Evolutionary conservation across 2,329 filamentous ascomycete genomes (phyloP).

Genomic region (Diaporthe ampelina): DNA sequence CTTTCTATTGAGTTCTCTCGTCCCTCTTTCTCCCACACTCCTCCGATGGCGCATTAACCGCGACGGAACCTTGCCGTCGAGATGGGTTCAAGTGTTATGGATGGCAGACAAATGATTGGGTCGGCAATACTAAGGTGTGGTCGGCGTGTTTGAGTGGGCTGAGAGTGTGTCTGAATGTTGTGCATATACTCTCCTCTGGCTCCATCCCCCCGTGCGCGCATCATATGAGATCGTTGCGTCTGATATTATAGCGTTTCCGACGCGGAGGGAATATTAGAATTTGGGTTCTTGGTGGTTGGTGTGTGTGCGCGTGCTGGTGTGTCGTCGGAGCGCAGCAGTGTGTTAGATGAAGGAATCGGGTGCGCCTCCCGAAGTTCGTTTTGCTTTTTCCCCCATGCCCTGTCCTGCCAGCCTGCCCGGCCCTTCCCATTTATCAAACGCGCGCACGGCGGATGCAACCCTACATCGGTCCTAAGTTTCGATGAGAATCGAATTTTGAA

Average conservation of each 20-base stretch:
- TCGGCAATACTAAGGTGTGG: not conserved
- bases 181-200: slow-evolving; percentile 3
- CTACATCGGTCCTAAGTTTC: not conserved
- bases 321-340: not conserved
- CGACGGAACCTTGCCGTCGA: slow-evolving; percentile 27
- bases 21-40: not conserved
- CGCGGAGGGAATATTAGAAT: not conserved
- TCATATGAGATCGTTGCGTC: slow-evolving; percentile 24
- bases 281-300: not conserved
- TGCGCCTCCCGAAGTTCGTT: not conserved
- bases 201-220: not conserved
- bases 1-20: not conserved
- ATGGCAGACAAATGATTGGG: not conserved
- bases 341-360: not conserved
- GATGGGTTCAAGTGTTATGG: not conserved
- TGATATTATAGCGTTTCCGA: slow-evolving; percentile 27
- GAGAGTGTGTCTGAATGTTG: not conserved
- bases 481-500: not conserved
- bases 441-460: slow-evolving; percentile 8
- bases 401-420: not conserved
- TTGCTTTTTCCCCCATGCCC: not conserved
- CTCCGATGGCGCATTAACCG: slow-evolving; percentile 12
- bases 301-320: too few species aligned
- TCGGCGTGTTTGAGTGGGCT: not conserved
- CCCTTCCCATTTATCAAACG: slow-evolving; percentile 15